Evolutionary conservation across 2,329 filamentous ascomycete genomes (phyloP).

Genomic region (Pseudopyricularia cyperi): DNA sequence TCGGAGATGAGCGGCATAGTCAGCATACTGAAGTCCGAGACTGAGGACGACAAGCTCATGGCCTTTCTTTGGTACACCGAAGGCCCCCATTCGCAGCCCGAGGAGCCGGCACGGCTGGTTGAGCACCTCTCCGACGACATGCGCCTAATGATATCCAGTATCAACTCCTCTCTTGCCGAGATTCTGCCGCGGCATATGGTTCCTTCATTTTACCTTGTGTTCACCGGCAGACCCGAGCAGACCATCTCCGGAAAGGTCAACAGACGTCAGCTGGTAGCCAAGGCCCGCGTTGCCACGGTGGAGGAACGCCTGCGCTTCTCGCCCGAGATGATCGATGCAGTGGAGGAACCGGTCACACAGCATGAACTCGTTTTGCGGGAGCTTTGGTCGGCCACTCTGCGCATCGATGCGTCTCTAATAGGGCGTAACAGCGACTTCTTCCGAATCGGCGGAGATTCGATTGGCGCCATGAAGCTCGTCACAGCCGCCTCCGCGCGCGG

Average conservation of each 20-base stretch:
- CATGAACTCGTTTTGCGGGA: slow-evolving; percentile 7
- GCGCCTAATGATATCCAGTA: not conserved
- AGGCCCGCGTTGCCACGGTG: not conserved
- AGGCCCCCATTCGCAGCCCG: not conserved
- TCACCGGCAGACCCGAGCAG: not conserved
- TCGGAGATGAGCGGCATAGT: not conserved
- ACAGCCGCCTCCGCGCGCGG: not conserved
- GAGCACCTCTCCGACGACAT: not conserved
- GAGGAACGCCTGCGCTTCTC: not conserved
- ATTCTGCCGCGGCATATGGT: not conserved
- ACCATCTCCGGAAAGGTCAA: not conserved
- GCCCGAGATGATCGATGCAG: not conserved
- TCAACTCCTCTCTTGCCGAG: not conserved
- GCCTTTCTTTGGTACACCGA: not conserved
- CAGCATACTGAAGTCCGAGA: not conserved
- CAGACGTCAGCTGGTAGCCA: not conserved
- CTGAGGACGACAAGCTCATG: not conserved
- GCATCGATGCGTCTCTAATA: not conserved
- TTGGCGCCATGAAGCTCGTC: slow-evolving; percentile 48
- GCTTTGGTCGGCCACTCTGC: not conserved
- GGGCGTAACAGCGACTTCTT: slow-evolving; percentile 33
- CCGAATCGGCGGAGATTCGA: slow-evolving; percentile 46
- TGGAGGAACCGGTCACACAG: not conserved
- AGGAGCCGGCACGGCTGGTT: not conserved
- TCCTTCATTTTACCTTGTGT: not conserved